Base-by-base conservation (phyloP, 148 eudicot genomes). In the Bassia scoparia region DNA sequence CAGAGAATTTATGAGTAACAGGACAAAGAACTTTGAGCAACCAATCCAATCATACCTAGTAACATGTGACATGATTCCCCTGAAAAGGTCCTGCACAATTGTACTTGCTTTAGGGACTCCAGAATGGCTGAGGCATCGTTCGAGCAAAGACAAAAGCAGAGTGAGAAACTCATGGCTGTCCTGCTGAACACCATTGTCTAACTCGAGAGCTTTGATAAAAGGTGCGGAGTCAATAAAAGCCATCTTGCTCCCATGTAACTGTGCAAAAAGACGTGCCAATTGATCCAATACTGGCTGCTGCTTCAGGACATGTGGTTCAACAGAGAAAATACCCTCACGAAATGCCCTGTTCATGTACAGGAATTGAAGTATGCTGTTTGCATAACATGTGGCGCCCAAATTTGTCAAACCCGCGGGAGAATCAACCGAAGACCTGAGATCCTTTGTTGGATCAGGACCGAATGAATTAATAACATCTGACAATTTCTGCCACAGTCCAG, bases 81-180 rank as follows among this genome's bases (percentile, higher is more conserved):
- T 93, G 80, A 91, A 95, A 65, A 95, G 92, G 81, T 95, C 89
- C 78, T 88, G 97, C 37, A 95, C 90, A 38, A 95, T 78, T 50
- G 96, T 87, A 83, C 81, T 86, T 3, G 96, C 96, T 72, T 85
- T 81, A 31, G 80, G 71, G 83, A 83, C 85, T 76, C 77, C 82
- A 21, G 93, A 95, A 70, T 74, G 79, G 80, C 92, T 86, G 73
- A 95, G 79, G 71, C 97, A 95, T 67, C 81, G 88, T 77, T 95
- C 98, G 54, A 95, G 92, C 89, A 95, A 86, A 54, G 97, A 91
- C 73, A 91, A 84, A 49, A 95, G 92, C 83, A 95, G 78, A 49
- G 98, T 95, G 24, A 95, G 90, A 79, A 95, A 95, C 82, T 95
- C 98, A 48, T 95, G 97, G 79, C 97, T 91, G 73, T 95, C 98